Base-by-base conservation (phyloP, 2,329 filamentous ascomycete species). In the Rutstroemia sp. region DNA sequence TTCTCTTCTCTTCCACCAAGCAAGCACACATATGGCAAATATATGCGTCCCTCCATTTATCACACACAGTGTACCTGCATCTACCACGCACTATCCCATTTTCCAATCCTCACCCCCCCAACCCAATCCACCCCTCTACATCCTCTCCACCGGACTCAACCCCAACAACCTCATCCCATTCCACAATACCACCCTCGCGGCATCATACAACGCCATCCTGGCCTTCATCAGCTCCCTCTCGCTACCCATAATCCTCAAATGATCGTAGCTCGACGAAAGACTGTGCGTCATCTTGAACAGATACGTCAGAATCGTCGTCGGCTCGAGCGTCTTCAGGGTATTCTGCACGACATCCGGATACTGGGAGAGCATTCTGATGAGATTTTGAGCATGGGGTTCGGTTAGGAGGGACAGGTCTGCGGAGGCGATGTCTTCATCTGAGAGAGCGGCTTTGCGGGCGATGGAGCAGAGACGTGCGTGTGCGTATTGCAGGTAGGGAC, bases 281-380 rank as follows among this genome's bases (percentile, higher is more conserved):
- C 82, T 77, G 72, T 95, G 90, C 3, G 88, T 89, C 85, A 95
- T 88, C 79, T 88, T 90, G 78, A 92, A 94, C 46, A 94, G 77
- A 70, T 92, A 90, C 3, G 74, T 74, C 39, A 88, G 72, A 42
- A 87, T 76, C 0, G 83, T 87, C 1, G 82, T 80, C 0, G 86
- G 85, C 70, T 95, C 91, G 21, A 91, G 79, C 0, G 89, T 95
- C 77, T 88, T 89, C 65, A 94, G 77, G 0, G 90, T 92, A 72
- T 92, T 92, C 67, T 86, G 77, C 58, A 95, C 83, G 5, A 90
- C 87, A 66, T 95, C 90, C 2, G 91, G 91, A 80, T 88, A 95
- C 69, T 91, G 87, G 8, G 86, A 80, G n/a, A 95, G 79, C 47
- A 88, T 78, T 34, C 91, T 83, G 62, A 90, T 79, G 41, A 92